Base-by-base conservation (phyloP, 1,284 basidiomycete species). In the Fomitopsis pinicola region DNA sequence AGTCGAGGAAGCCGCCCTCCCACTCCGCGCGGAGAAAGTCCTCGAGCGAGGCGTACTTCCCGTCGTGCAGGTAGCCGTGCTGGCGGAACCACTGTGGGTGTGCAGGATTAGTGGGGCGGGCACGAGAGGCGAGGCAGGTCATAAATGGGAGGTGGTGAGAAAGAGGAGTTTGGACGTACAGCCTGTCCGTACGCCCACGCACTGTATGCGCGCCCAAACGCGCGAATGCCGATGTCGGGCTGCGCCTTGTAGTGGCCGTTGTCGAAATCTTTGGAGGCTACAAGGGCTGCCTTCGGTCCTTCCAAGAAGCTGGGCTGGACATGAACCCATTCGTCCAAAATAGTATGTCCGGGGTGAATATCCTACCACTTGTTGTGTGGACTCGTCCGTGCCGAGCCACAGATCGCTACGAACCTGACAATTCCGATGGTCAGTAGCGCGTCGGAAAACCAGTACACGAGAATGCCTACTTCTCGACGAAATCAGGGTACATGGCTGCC, bases 161-260 rank as follows among this genome's bases (percentile, higher is more conserved):
- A 30, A 14, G 45, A 4, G 38, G n/a, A 14, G 36, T 19, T 30
- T 3, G 22, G 19, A 71, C 76, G 59, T 59, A 79, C 83, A 15
- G 82, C 76, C 67, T 84, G 82, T 15, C 84, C 78, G 65, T 85
- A 85, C 14, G 83, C 82, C 84, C 85, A 86, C 15, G 83, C 82
- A 61, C 80, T 80, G 67, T 84, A 86, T 2, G 78, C 85, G 22
- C 85, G 77, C 7, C 77, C 82, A 63, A 85, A 86, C 6, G 83
- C 83, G 28, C 82, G 77, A 48, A 85, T 75, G 33, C 83, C 83
- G 52, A 76, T 72, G 62, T 82, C 76, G 3, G 84, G 82, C 2
- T 72, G 69, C 5, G 71, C 68, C 58, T 73, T 80, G 69, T 86
- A 86, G 62, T 84, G 80, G 0, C 84, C 84, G 55, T 78, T 68